A percentile compares a stretch with the other conserved stretches of the same genome.
Conservation (phyloP, 495 filamentous ascomycete species). For the Hyaloscypha finlandica region DNA sequence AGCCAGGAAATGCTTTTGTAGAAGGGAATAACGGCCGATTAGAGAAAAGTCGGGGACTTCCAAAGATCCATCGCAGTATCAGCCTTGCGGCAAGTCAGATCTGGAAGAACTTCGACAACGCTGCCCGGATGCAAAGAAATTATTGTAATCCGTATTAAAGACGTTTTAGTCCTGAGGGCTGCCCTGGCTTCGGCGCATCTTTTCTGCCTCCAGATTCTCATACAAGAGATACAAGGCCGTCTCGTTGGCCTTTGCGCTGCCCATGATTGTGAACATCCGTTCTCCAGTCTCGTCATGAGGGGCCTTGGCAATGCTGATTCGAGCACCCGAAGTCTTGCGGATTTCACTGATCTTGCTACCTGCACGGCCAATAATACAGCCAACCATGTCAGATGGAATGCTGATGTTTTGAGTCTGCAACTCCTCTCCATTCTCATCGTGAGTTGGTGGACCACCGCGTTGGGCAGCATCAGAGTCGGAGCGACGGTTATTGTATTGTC, state of each 20-base stretch:
- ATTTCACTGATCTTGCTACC: slow-evolving; percentile 98
- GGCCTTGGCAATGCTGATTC: slow-evolving; percentile 97
- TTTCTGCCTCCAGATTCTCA: slow-evolving; percentile 98
- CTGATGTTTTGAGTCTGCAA: slow-evolving; percentile 99
- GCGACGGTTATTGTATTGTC: slow-evolving; percentile 66
- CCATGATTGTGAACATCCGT: slow-evolving; percentile 99
- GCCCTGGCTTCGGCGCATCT: slow-evolving; percentile 85
- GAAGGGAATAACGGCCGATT: slow-evolving; percentile 28
- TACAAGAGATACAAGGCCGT: slow-evolving; percentile 94
- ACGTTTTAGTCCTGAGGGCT: slow-evolving; percentile 62
- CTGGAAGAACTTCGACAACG: slow-evolving; percentile 38
- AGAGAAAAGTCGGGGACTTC: slow-evolving; percentile 30
- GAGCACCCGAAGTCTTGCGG: slow-evolving; percentile 89
- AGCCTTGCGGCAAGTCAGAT: slow-evolving; percentile 64
- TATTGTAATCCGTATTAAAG: slow-evolving; percentile 29
- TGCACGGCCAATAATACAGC: slow-evolving; percentile 94
- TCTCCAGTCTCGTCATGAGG: slow-evolving; percentile 97
- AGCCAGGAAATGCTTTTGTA: slow-evolving; percentile 38
- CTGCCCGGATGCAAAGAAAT: slow-evolving; percentile 35
- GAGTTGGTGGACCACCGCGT: slow-evolving; percentile 74
- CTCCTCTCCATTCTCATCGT: slow-evolving; percentile 95
- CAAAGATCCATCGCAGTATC: slow-evolving; percentile 43
- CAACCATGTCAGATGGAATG: slow-evolving; percentile 99
- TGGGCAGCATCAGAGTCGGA: slow-evolving; percentile 76
- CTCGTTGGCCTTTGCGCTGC: slow-evolving; percentile 87